A percentile compares a stretch with the other conserved stretches of the same genome.
These are phyloP conservation scores for Backusella mclennaniae DNA, from an alignment of 192 early-diverging fungal genomes.

Conservation along the genomic window DNA sequence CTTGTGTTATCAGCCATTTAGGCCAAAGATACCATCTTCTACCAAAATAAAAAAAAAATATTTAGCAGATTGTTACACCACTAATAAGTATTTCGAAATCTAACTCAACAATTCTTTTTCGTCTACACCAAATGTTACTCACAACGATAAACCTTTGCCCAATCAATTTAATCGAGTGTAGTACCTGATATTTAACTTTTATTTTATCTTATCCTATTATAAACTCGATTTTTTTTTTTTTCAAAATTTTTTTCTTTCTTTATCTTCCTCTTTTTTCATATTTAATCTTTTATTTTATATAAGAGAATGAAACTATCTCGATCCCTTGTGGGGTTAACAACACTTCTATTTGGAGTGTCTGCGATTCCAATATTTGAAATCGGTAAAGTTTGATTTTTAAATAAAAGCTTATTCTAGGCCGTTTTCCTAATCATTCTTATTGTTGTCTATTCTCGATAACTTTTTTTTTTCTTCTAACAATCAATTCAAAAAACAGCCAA, in stretches of 20 bases:
- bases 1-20: not conserved
- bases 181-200: not conserved
- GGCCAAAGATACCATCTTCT: not conserved
- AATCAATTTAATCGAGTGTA: not conserved
- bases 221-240: not conserved
- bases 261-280: not conserved
- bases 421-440: not conserved
- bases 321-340: not conserved
- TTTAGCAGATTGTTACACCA: not conserved
- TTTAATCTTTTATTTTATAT: not conserved
- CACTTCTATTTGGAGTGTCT: not conserved
- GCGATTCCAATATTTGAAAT: conserved; percentile 10
- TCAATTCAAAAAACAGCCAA: conserved; percentile 30
- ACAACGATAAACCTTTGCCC: not conserved
- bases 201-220: not conserved
- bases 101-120: not conserved
- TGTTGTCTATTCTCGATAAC: not conserved
- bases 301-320: not conserved
- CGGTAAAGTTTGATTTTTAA: not conserved
- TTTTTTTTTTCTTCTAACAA: not conserved
- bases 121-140: not conserved
- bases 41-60: not conserved
- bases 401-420: not conserved
- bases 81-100: not conserved
- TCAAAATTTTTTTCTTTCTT: not conserved